Evolutionary conservation across 1,284 basidiomycete genomes (phyloP), one percentile per base, ranked within the genome.

Genomic region (Leccinum fallax): DNA sequence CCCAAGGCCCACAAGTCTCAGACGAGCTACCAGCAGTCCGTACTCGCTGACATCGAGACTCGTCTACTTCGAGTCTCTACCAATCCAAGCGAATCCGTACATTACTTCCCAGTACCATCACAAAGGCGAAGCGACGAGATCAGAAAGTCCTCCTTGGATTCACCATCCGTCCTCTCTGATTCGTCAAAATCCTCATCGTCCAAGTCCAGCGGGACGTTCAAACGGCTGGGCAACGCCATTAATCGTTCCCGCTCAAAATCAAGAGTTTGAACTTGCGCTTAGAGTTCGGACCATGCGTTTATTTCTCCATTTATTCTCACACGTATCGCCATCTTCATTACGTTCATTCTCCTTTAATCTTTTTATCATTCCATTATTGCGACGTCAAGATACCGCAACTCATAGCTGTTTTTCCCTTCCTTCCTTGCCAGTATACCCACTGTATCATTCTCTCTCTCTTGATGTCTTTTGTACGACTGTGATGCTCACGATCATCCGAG

Each of bases 21-120:
- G 46, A 58, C 72, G 30, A 73, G 67, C 55, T 73, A 74, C 28
- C 73, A 73, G 58, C 69, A 74, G 19, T 64, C 69, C n/a, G 61
- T 76, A 28, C 70, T 76, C 4, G 72, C 72, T 16, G 74, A 71
- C 28, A 43, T 74, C 55, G 72, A 74, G 61, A 76, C 69, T 4
- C 68, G 65, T 30, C 53, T 74, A 1, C 66, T 76, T 6, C 69
- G 69, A 5, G 70, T 70, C 13, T 62, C 53, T 28, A 67, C 61
- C 46, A 74, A 64, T 26, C 71, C 72, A 3, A 65, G 52, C 11
- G 68, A 76, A 6, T 76, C 72, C 10, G 75, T 74, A 48, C 75
- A 74, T 53, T 74, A 75, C 58, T 74, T 74, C 58, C 72, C 72
- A 19, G 72, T 74, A 5, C 71, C 72, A 38, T 71, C 74, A 8